Conservation (phyloP, 495 filamentous ascomycete genomes). For the Schizothecium vesticola region DNA sequence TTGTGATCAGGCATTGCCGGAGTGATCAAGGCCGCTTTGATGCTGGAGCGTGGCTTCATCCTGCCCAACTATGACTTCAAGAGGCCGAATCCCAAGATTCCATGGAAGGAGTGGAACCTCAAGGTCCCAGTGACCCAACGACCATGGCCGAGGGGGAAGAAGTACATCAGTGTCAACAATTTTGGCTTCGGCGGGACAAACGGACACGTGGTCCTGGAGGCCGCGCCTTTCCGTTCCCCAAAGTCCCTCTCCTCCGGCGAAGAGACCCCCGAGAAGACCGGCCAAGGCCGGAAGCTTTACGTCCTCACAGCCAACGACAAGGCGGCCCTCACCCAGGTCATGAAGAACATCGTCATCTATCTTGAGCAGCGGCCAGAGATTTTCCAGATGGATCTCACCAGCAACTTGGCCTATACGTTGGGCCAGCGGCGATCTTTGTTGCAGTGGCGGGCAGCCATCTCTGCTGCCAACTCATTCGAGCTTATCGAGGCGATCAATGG, state of each 20-base stretch:
- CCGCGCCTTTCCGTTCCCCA: slow-evolving; percentile 20
- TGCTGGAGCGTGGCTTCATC: slow-evolving; percentile 50
- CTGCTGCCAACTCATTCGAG: slow-evolving; percentile 40
- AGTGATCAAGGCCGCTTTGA: slow-evolving; percentile 52
- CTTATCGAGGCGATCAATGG: slow-evolving; percentile 41
- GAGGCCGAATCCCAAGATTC: slow-evolving; percentile 48
- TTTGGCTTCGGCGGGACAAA: slow-evolving; percentile 50
- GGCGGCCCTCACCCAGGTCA: slow-evolving; percentile 28
- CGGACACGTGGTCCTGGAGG: slow-evolving; percentile 51
- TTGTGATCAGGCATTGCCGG: slow-evolving; percentile 41
- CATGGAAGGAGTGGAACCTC: slow-evolving; percentile 42
- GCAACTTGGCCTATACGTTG: slow-evolving; percentile 39
- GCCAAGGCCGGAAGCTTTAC: slow-evolving; percentile 37
- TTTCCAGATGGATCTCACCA: slow-evolving; percentile 37
- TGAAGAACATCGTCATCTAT: slow-evolving; percentile 44
- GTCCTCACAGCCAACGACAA: slow-evolving; percentile 46
- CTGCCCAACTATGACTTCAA: slow-evolving; percentile 47
- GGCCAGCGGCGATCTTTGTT: slow-evolving; percentile 36
- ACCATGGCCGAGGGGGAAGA: slow-evolving; percentile 33
- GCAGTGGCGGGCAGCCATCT: slow-evolving; percentile 39
- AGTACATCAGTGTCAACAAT: slow-evolving; percentile 40
- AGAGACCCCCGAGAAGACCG: slow-evolving; percentile 20
- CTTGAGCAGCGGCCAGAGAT: slow-evolving; percentile 44
- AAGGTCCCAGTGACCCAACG: slow-evolving; percentile 34
- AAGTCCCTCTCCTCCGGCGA: slow-evolving; percentile 13